phyloP scores from a whole-genome alignment of 2,329 filamentous ascomycete species.

The Pseudogymnoascus pannorum region DNA sequence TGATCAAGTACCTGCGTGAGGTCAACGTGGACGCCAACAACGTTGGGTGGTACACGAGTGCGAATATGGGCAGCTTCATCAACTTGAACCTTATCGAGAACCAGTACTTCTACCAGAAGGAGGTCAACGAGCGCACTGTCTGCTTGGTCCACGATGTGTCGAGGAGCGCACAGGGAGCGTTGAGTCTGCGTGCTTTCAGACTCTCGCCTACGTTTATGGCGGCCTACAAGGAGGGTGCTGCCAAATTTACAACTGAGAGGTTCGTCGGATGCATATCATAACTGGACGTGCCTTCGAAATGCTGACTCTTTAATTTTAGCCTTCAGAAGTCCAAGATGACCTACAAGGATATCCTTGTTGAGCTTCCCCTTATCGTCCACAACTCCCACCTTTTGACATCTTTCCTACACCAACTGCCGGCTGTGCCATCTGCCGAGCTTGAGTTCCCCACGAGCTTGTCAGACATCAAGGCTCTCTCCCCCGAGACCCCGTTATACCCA shows the following conservation, averaged over 20 bases:
- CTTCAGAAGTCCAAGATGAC: slow-evolving; percentile 90
- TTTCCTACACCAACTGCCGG: slow-evolving; percentile 86
- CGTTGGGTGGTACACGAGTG: slow-evolving; percentile 97
- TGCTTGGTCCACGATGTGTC: slow-evolving; percentile 92
- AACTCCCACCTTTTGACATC: slow-evolving; percentile 96
- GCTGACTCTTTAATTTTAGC: slow-evolving; percentile 38
- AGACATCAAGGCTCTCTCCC: slow-evolving; percentile 62
- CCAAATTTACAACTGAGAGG: slow-evolving; percentile 93
- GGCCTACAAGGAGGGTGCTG: slow-evolving; percentile 75
- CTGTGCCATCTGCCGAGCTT: slow-evolving; percentile 58
- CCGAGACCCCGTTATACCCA: slow-evolving; percentile 64
- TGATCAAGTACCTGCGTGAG: slow-evolving; percentile 93
- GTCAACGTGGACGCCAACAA: slow-evolving; percentile 98
- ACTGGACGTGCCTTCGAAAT: neutral
- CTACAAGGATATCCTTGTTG: slow-evolving; percentile 88
- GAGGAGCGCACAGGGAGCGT: slow-evolving; percentile 83
- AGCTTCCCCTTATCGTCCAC: slow-evolving; percentile 83
- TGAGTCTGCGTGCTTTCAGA: slow-evolving; percentile 86
- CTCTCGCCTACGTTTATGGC: slow-evolving; percentile 81
- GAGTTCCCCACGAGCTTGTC: slow-evolving; percentile 71
- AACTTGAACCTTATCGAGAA: slow-evolving; percentile 95
- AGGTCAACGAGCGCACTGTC: slow-evolving; percentile 76
- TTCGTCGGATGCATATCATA: slow-evolving; percentile 39
- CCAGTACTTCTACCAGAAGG: slow-evolving; percentile 94
- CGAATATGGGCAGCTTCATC: slow-evolving; percentile 97